phyloP scores from a whole-genome alignment of 176 grass and related monocot species.

The Saccharum officinarum region DNA sequence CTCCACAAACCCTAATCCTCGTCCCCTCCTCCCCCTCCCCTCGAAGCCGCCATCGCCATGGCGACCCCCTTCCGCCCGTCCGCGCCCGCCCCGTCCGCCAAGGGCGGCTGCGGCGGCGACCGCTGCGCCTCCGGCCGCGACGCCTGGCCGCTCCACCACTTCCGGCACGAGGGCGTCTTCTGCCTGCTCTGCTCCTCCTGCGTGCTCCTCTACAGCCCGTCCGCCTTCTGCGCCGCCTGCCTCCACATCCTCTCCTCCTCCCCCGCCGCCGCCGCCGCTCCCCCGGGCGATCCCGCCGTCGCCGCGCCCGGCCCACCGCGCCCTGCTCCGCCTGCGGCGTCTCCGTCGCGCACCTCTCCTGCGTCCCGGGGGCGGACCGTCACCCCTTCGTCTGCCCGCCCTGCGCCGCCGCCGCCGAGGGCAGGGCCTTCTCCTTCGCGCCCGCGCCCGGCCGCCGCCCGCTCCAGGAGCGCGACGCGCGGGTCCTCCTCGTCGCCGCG shows the following conservation, averaged over 20 bases:
- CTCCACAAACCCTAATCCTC: conserved; percentile 56
- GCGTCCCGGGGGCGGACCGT: conserved; percentile 24
- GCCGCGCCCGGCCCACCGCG: conserved; percentile 36
- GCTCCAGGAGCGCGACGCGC: conserved; percentile 41
- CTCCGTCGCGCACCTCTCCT: conserved; percentile 63
- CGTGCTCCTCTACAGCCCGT: conserved; percentile 76
- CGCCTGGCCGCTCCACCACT: conserved; percentile 91
- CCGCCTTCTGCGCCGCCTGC: conserved; percentile 77
- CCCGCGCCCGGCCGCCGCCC: neutral
- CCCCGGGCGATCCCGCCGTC: conserved; percentile 11
- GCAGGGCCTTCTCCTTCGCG: conserved; percentile 38
- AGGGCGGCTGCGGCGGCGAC: conserved; percentile 69
- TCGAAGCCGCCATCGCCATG: conserved; percentile 35
- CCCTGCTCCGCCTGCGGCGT: conserved; percentile 63
- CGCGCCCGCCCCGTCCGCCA: conserved; percentile 19
- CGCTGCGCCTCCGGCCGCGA: conserved; percentile 58
- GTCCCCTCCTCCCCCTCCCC: neutral
- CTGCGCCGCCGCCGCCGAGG: conserved; percentile 44
- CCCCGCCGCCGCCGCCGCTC: neutral
- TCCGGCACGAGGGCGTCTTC: conserved; percentile 75
- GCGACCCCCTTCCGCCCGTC: neutral
- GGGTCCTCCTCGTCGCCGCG: conserved; percentile 73
- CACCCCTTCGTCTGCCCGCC: conserved; percentile 47
- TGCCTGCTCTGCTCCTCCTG: conserved; percentile 84
- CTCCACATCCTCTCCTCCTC: conserved; percentile 53